These are phyloP conservation scores for Termitomyces sp. DNA, from an alignment of 768 basidiomycete genomes.

Conservation along the genomic window DNA sequence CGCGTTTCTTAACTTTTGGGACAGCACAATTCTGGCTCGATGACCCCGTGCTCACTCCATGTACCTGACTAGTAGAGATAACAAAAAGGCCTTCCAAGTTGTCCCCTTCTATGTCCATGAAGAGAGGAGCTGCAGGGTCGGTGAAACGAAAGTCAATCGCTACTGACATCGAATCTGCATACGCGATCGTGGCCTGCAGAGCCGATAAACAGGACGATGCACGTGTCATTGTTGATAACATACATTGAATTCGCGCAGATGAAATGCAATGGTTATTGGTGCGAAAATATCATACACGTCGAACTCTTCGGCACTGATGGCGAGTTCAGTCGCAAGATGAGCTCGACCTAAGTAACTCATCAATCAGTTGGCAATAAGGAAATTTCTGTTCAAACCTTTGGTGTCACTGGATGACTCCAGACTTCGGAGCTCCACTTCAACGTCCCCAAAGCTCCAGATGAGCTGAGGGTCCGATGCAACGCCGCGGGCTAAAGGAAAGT, in stretches of 20 bases:
- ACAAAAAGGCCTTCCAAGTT: slow-evolving; percentile 63
- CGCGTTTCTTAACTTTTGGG: slow-evolving; percentile 34
- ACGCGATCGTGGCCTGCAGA: slow-evolving; percentile 70
- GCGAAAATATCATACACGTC: slow-evolving; percentile 65
- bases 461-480: slow-evolving; percentile 70
- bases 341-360: slow-evolving; percentile 36
- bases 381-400: slow-evolving; percentile 38
- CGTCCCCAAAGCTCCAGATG: slow-evolving; percentile 71
- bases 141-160: slow-evolving; percentile 72
- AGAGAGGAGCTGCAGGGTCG: slow-evolving; percentile 66
- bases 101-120: slow-evolving; percentile 71
- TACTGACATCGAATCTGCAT: slow-evolving; percentile 65
- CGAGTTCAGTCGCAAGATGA: slow-evolving; percentile 70
- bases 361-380: neutral
- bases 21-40: slow-evolving; percentile 18
- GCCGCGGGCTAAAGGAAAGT: slow-evolving; percentile 64
- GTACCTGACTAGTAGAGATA: slow-evolving; percentile 68
- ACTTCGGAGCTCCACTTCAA: slow-evolving; percentile 65
- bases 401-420: slow-evolving; percentile 59
- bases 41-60: slow-evolving; percentile 26
- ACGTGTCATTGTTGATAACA: slow-evolving; percentile 11
- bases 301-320: slow-evolving; percentile 75
- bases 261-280: slow-evolving; percentile 67
- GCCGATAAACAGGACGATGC: neutral
- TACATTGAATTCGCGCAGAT: slow-evolving; percentile 81